phyloP scores from a whole-genome alignment of 2,329 filamentous ascomycete genomes.

The Alternaria hordeiaustralica region DNA sequence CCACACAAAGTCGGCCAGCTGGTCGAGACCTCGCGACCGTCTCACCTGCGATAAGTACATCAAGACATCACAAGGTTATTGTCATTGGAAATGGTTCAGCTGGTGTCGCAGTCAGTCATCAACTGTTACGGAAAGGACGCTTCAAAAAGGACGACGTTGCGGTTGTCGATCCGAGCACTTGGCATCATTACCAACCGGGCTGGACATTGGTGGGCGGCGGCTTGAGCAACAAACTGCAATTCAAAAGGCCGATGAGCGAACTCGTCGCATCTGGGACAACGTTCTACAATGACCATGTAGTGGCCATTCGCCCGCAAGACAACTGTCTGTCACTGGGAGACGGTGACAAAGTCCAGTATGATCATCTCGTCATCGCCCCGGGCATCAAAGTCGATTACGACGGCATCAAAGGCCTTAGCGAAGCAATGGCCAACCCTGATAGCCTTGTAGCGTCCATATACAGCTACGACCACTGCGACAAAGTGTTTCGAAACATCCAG shows the following conservation, averaged over 20 bases:
- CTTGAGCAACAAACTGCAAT: constrained; percentile 65
- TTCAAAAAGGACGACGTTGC: constrained; percentile 68
- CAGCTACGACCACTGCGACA: constrained; percentile 48
- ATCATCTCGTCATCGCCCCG: constrained; percentile 69
- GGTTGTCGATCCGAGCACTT: constrained; percentile 66
- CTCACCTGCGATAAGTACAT: constrained; percentile 31
- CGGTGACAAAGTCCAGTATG: constrained; percentile 64
- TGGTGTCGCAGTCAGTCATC: constrained; percentile 69
- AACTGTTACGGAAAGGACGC: constrained; percentile 66
- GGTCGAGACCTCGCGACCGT: constrained; percentile 28
- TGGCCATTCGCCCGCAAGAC: constrained; percentile 61
- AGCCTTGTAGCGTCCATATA: constrained; percentile 47
- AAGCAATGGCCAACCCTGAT: constrained; percentile 43
- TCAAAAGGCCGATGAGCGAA: constrained; percentile 58
- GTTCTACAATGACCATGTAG: constrained; percentile 63
- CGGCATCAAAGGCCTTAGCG: constrained; percentile 40
- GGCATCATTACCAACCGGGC: constrained; percentile 73
- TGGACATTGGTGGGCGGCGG: constrained; percentile 73
- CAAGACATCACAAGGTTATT: constrained; percentile 66
- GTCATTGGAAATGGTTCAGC: constrained; percentile 71
- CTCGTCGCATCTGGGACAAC: constrained; percentile 65
- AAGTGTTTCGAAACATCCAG: constrained; percentile 39
- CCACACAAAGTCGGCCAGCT: not conserved
- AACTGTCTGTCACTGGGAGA: constrained; percentile 63
- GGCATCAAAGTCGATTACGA: constrained; percentile 39